phyloP scores from a whole-genome alignment of 2,329 filamentous ascomycete genomes.

The Alternaria ventricosa region DNA sequence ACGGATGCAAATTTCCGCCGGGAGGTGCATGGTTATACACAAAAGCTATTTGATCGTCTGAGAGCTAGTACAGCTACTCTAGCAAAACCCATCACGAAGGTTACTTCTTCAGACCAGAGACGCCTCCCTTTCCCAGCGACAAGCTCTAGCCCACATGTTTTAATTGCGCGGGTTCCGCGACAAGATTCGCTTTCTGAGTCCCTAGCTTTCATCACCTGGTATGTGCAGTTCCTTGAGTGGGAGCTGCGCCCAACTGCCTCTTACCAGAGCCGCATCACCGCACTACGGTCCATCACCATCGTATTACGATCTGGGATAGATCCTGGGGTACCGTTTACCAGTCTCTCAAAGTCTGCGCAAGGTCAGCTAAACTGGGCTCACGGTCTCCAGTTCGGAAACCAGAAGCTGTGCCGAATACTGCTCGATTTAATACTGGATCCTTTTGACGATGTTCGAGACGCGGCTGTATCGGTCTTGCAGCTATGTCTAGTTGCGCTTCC shows the following conservation, averaged over 20 bases:
- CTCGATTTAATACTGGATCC: slow-evolving; percentile 85
- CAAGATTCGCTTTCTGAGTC: slow-evolving; percentile 54
- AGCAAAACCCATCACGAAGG: slow-evolving; percentile 25
- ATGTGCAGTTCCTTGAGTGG: slow-evolving; percentile 71
- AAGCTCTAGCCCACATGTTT: not conserved
- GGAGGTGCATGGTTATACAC: slow-evolving; percentile 76
- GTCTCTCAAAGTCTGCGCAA: slow-evolving; percentile 57
- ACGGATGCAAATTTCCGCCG: slow-evolving; percentile 86
- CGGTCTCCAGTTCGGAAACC: slow-evolving; percentile 53
- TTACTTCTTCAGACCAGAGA: not conserved
- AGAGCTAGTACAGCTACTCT: slow-evolving; percentile 45
- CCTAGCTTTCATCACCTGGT: slow-evolving; percentile 75
- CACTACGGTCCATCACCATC: slow-evolving; percentile 72
- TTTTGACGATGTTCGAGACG: slow-evolving; percentile 85
- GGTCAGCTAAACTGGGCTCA: slow-evolving; percentile 60
- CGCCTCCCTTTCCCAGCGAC: slow-evolving; percentile 27
- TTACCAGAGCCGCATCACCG: slow-evolving; percentile 87
- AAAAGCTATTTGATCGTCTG: slow-evolving; percentile 78
- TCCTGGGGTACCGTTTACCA: slow-evolving; percentile 46
- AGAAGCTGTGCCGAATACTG: slow-evolving; percentile 64
- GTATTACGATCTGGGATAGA: slow-evolving; percentile 75
- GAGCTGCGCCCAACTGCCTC: slow-evolving; percentile 83
- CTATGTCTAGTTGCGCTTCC: slow-evolving; percentile 35
- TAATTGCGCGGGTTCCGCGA: not conserved
- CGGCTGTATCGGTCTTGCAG: slow-evolving; percentile 55